phyloP scores from a whole-genome alignment of 169 alveolate species.

The Eimeria brunetti region DNA sequence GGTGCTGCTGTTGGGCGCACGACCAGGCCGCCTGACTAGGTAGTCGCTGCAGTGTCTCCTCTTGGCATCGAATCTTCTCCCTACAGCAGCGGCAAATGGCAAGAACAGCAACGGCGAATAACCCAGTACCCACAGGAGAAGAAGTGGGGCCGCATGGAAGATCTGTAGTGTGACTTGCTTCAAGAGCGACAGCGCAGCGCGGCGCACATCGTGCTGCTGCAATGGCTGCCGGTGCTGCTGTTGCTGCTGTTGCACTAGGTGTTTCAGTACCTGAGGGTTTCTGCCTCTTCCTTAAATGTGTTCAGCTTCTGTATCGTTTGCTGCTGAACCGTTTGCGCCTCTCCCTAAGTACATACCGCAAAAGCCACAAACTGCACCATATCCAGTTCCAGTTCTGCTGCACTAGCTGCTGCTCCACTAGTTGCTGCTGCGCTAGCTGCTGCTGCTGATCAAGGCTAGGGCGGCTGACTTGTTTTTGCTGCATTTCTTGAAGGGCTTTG shows the following conservation, averaged over 20 bases:
- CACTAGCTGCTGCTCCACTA: neutral
- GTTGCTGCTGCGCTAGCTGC: neutral
- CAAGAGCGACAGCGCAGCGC: neutral
- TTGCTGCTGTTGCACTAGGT: constrained; percentile 1
- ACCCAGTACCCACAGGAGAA: neutral
- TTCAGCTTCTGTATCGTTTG: constrained; percentile 41
- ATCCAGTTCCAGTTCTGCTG: neutral
- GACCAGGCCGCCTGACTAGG: constrained; percentile 70
- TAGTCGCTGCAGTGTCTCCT: constrained; percentile 67
- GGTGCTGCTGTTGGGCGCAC: constrained; percentile 72
- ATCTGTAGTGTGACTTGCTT: neutral
- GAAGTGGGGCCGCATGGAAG: neutral
- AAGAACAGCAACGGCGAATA: neutral
- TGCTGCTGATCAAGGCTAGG: neutral
- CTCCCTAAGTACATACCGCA: constrained; percentile 24
- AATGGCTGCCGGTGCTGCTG: neutral
- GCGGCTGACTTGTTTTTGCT: constrained; percentile 39
- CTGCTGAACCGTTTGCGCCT: constrained; percentile 59
- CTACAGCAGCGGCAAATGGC: constrained; percentile 34
- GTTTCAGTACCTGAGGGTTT: constrained; percentile 49
- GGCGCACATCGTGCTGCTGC: neutral
- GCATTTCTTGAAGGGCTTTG: constrained; percentile 59
- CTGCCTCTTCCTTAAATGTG: constrained; percentile 35
- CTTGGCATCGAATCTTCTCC: constrained; percentile 68
- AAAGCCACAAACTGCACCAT: neutral